Evolutionary conservation across 78 protist species (phyloP), one percentile per base, ranked within the genome.

Genomic region (Capsaspora owczarzaki): DNA sequence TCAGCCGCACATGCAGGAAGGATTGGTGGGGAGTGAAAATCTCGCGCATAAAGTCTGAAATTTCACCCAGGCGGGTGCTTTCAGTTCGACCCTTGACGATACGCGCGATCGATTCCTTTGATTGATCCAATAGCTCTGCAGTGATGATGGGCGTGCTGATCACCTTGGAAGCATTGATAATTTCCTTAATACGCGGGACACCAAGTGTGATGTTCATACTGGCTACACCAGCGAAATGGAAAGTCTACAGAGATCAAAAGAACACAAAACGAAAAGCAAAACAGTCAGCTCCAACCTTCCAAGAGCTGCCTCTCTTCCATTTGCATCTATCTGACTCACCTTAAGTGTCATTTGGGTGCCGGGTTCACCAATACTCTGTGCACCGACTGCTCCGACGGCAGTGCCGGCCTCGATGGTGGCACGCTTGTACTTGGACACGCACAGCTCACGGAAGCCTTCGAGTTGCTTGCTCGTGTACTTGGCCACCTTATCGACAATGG

Each of bases 221-320:
- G 25, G 99, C 99, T 41, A 97, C 98, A 80, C 99, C 99, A 63
- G 99, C 99, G 75, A 97, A 97, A 79, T 97, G 99, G 94, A 97
- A 96, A 27, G 99, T 97, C 86, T n/a, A n/a, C n/a, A n/a, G n/a
- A n/a, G n/a, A n/a, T n/a, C n/a, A n/a, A n/a, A n/a, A n/a, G n/a
- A n/a, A n/a, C n/a, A n/a, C n/a, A n/a, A n/a, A n/a, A n/a, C n/a
- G n/a, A n/a, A n/a, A n/a, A n/a, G n/a, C n/a, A n/a, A n/a, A n/a
- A n/a, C n/a, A n/a, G n/a, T n/a, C n/a, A n/a, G n/a, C n/a, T n/a
- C n/a, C n/a, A n/a, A n/a, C n/a, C n/a, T n/a, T n/a, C n/a, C n/a
- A n/a, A n/a, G n/a, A n/a, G n/a, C n/a, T n/a, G n/a, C n/a, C n/a
- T n/a, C n/a, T n/a, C n/a, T n/a, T n/a, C n/a, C n/a, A n/a, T n/a